Conservation (phyloP, 768 basidiomycete genomes). For the Termitomyces sp. region DNA sequence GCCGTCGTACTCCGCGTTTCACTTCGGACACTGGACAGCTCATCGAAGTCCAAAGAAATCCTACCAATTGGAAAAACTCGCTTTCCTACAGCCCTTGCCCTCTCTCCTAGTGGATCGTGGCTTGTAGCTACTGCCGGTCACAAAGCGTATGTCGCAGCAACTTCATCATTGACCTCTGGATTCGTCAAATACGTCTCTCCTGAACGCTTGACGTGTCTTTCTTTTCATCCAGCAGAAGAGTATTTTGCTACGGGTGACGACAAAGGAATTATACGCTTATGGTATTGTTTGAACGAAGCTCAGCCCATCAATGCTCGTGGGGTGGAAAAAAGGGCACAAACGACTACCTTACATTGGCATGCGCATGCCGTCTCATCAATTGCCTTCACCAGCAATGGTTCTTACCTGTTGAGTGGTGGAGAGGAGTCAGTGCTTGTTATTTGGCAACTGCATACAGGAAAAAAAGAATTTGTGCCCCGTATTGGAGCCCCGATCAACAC, state of each 20-base stretch:
- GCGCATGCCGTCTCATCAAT: slow-evolving; percentile 88
- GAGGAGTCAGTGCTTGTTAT: slow-evolving; percentile 96
- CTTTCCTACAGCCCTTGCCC: slow-evolving; percentile 53
- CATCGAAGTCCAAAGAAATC: slow-evolving; percentile 45
- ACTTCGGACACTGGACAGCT: slow-evolving; percentile 40
- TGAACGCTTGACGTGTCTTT: slow-evolving; percentile 75
- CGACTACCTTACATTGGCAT: slow-evolving; percentile 92
- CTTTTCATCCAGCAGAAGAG: slow-evolving; percentile 85
- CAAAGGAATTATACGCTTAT: slow-evolving; percentile 79
- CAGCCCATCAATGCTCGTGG: slow-evolving; percentile 45
- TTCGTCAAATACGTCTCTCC: slow-evolving; percentile 83
- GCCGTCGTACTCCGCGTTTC: slow-evolving; percentile 61
- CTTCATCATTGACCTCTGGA: slow-evolving; percentile 51
- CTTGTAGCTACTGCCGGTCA: slow-evolving; percentile 70
- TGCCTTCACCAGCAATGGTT: slow-evolving; percentile 84
- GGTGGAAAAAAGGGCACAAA: slow-evolving; percentile 77
- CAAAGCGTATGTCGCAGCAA: slow-evolving; percentile 71
- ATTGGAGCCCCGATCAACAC: slow-evolving; percentile 82
- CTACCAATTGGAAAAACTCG: slow-evolving; percentile 63
- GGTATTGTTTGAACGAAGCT: slow-evolving; percentile 83
- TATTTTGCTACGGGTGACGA: slow-evolving; percentile 95
- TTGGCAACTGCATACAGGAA: slow-evolving; percentile 89
- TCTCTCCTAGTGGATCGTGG: slow-evolving; percentile 77
- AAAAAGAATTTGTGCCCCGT: slow-evolving; percentile 89
- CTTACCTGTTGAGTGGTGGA: slow-evolving; percentile 90